Evolutionary conservation across 106 monocot species (phyloP), one percentile per base, ranked within the genome.

Genomic region (Acorus calamus): DNA sequence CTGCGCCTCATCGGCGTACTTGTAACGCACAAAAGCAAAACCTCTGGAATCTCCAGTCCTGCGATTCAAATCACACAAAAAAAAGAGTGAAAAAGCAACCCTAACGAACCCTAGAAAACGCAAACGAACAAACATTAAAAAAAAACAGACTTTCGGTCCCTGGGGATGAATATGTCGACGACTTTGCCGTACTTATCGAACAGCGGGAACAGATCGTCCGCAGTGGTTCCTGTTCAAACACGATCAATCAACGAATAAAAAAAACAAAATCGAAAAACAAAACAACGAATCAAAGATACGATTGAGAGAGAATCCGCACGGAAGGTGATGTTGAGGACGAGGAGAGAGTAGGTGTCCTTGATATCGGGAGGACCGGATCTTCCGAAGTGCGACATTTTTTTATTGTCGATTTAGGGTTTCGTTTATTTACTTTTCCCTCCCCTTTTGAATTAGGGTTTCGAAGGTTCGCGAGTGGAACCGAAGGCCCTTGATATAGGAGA

Each of bases 41-140:
- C 93, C 93, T 48, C 93, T 78, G 9, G 93, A 89, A 9, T 94
- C 93, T 4, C 93, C 93, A 69, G 81, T 89, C 81, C 93, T 94
- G 64, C 46, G 44, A 52, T 63, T 52, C 45, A 5, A 7, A 65
- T 28, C 42, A 66, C 10, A 11, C 46, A 52, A 8, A 51, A 58
- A 55, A 70, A 49, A 4, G 43, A 28, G 3, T 12, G 46, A 52
- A 10, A 11, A 52, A 44, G 7, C 44, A 42, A 59, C 41, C 59
- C 59, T 28, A 28, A 59, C 3, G 44, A 42, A 42, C 59, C 59
- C 59, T 42, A 28, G 59, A 59, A 42, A 28, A 42, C 41, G 44
- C 59, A 44, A 42, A 59, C 59, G 59, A 44, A 28, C 8, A 8
- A 44, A 4, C 11, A 3, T 3, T 8, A 57, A 4, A 55, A 13